These are phyloP conservation scores for Solanum megistacrolobum DNA, from an alignment of 257 asterid species.

Conservation along the genomic window DNA sequence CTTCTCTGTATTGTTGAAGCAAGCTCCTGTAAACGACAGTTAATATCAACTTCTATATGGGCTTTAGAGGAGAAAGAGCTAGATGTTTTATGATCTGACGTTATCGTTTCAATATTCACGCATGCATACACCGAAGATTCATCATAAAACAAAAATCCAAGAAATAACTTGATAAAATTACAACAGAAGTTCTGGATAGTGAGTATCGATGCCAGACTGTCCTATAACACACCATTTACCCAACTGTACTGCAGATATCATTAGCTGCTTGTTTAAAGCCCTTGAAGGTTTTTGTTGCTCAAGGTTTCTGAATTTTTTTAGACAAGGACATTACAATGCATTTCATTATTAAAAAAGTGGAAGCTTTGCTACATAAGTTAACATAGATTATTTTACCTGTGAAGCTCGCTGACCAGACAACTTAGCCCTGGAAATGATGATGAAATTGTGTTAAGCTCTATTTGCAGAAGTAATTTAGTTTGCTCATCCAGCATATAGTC, in stretches of 20 bases:
- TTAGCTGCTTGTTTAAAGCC: background rate
- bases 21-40: constrained; percentile 60
- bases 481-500: constrained; percentile 95
- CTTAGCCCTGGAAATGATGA: constrained; percentile 92
- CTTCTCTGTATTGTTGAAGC: constrained; percentile 55
- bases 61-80: background rate
- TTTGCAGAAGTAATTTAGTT: constrained; percentile 84
- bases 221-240: background rate
- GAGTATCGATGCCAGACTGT: background rate
- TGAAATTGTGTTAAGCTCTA: constrained; percentile 95
- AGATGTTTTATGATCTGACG: background rate
- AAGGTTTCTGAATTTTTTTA: background rate
- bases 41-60: background rate
- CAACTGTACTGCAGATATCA: background rate
- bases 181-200: background rate
- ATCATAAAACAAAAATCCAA: background rate
- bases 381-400: constrained; percentile 49
- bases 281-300: background rate
- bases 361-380: background rate
- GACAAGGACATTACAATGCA: background rate
- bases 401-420: constrained; percentile 86
- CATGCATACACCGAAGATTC: background rate
- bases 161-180: background rate
- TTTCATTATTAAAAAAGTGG: background rate
- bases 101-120: background rate